Evolutionary conservation across 441 rosid genomes (phyloP).

Genomic region (Breynia disticha): DNA sequence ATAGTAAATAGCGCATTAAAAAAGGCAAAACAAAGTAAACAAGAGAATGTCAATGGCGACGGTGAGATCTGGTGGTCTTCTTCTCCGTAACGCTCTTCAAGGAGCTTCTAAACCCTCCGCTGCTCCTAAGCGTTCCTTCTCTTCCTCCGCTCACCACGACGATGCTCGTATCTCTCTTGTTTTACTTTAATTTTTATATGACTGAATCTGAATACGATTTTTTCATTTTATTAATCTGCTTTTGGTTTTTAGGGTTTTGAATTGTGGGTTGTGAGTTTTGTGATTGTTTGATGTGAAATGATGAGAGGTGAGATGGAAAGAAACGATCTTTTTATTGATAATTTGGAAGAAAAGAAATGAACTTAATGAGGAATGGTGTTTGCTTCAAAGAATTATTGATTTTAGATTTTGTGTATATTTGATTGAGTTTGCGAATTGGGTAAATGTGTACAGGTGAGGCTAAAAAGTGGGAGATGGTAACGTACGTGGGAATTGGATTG

Average conservation of each 20-base stretch:
- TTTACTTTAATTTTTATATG: too few relatives aligned
- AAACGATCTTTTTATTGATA: too few relatives aligned
- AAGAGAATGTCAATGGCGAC: conserved; percentile 36
- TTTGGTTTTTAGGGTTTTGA: not conserved
- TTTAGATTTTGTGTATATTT: not conserved
- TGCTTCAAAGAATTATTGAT: not conserved
- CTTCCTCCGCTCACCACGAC: conserved; percentile 70
- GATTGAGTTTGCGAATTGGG: conserved; percentile 2
- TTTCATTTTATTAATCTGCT: not conserved
- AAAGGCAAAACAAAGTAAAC: not conserved
- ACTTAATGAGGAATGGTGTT: too few relatives aligned
- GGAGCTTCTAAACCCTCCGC: conserved; percentile 39
- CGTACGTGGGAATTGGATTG: conserved; percentile 50
- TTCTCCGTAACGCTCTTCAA: conserved; percentile 49
- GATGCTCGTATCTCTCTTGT: conserved; percentile 42
- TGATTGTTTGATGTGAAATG: too few relatives aligned
- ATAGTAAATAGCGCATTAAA: too few relatives aligned
- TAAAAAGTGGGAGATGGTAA: conserved; percentile 82
- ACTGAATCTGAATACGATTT: too few relatives aligned
- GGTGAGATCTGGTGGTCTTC: conserved; percentile 56
- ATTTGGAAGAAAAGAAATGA: too few relatives aligned
- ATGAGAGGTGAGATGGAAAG: too few relatives aligned
- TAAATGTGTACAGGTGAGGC: conserved; percentile 19
- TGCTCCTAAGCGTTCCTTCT: conserved; percentile 47
- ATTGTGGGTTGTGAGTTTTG: too few relatives aligned